Base-by-base conservation (phyloP, 495 filamentous ascomycete species). In the Penicillium lagena region DNA sequence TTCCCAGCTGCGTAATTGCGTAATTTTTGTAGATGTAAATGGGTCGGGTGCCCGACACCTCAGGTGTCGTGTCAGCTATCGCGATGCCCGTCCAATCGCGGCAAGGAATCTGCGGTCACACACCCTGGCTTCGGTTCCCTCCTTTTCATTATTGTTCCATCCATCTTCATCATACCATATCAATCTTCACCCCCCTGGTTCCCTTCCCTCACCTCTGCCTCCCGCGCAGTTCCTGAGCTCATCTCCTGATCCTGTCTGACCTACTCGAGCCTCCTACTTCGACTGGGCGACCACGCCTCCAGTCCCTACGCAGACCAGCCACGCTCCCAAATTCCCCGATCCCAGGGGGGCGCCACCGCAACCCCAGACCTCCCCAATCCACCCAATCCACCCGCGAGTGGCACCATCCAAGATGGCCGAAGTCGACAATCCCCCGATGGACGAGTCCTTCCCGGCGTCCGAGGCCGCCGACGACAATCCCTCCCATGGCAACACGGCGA, bases 401-500 rank as follows among this genome's bases (percentile, higher is more conserved):
- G 38, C 37, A 30, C 29, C 29, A 17, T 42, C 33, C 54, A 57
- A 47, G 9, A 72, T 71, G 67, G 58, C 68, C 17, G 70, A 72
- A 10, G 57, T 64, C 50, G 71, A 74, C 35, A 54, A 52, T 39
- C 52, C 54, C 44, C 56, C 65, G 43, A 63, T 66, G 47, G 74
- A 75, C 50, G 71, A 72, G 33, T 76, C 71, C 35, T 68, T 72
- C 44, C 63, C 64, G 42, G 54, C 54, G n/a, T 66, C 65, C 49
- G 68, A 73, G 39, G 50, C 55, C 15, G 63, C 58, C 12, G 70
- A 73, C 43, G 70, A 67, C 44, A 68, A 56, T 55, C 59, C 59
- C 48, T 66, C 65, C 27, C 72, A 78, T 50, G 74, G 67, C 37
- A 66, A 68, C 45, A 78, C 75, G 12, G 76, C 70, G 30, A 76